phyloP scores from a whole-genome alignment of 2,329 filamentous ascomycete genomes.

The Trichoderma harzianum region DNA sequence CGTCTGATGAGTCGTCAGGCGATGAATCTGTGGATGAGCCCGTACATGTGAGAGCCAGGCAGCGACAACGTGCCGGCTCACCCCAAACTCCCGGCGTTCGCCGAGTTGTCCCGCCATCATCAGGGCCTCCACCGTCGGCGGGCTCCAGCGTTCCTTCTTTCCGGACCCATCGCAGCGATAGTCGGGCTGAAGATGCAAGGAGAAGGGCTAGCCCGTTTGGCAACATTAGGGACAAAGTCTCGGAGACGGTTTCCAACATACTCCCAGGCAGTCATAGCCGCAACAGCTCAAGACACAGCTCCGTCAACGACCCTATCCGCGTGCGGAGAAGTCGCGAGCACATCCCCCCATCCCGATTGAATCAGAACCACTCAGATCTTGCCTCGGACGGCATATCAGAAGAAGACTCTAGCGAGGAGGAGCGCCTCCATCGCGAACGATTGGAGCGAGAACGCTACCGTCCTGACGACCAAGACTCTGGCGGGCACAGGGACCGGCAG shows the following conservation, averaged over 20 bases:
- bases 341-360: conserved; percentile 39
- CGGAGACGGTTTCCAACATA: conserved; percentile 44
- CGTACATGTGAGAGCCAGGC: conserved; percentile 25
- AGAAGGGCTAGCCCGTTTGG: conserved; percentile 38
- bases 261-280: conserved; percentile 39
- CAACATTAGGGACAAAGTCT: conserved; percentile 42
- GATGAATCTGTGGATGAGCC: conserved; percentile 33
- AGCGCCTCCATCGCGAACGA: conserved; percentile 26
- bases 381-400: conserved; percentile 37
- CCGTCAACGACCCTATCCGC: conserved; percentile 31
- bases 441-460: conserved; percentile 31
- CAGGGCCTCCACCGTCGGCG: conserved; percentile 29
- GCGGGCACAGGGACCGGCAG: conserved; percentile 33
- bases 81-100: conserved; percentile 33
- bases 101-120: conserved; percentile 32
- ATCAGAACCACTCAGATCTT: conserved; percentile 41
- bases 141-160: conserved; percentile 26
- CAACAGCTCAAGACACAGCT: conserved; percentile 34
- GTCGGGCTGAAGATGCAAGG: conserved; percentile 35
- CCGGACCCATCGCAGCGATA: conserved; percentile 34
- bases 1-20: conserved; percentile 40
- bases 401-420: conserved; percentile 34
- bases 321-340: conserved; percentile 41
- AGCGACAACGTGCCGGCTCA: conserved; percentile 27
- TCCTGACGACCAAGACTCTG: conserved; percentile 31